A percentile compares a stretch with the other conserved stretches of the same genome.
These are phyloP conservation scores for Discostella pseudostelligera DNA, from an alignment of 108 stramenopile species.

Conservation along the genomic window DNA sequence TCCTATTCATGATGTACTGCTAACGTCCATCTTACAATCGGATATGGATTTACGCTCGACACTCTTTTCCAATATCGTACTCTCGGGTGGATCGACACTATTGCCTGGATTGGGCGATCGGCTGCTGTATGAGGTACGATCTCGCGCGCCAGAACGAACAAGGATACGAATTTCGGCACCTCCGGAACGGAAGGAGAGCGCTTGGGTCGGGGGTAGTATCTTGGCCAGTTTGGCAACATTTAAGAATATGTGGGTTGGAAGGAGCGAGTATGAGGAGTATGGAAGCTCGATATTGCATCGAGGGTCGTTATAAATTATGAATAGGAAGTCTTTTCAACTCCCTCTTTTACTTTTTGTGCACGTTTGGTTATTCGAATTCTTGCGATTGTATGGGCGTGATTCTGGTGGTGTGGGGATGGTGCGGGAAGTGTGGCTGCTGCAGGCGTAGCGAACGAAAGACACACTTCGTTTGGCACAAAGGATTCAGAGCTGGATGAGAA, in stretches of 20 bases:
- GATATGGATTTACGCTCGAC: constrained; percentile 91
- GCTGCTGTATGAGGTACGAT: constrained; percentile 90
- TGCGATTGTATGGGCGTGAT: no score
- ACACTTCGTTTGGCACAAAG: no score
- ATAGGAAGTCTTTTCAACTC: no score
- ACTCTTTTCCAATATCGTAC: constrained; percentile 93
- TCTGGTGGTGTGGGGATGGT: no score
- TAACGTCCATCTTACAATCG: constrained; percentile 85
- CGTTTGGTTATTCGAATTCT: no score
- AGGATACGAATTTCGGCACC: constrained; percentile 92
- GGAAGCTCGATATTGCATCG: constrained; percentile 83
- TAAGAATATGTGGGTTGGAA: constrained; percentile 96
- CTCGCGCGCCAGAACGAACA: constrained; percentile 75
- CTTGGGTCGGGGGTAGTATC: constrained; percentile 96
- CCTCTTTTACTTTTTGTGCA: no score
- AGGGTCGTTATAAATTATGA: constrained; percentile 64
- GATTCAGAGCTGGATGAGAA: no score
- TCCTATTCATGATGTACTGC: constrained; percentile 84
- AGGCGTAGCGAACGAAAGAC: no score
- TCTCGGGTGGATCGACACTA: constrained; percentile 94
- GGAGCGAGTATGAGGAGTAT: constrained; percentile 93
- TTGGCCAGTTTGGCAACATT: constrained; percentile 97
- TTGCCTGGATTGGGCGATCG: constrained; percentile 94
- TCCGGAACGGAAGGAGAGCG: constrained; percentile 84
- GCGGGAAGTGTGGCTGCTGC: no score